These are phyloP conservation scores for Penicillium sp. DNA, from an alignment of 2,329 filamentous ascomycete species.

Conservation along the genomic window DNA sequence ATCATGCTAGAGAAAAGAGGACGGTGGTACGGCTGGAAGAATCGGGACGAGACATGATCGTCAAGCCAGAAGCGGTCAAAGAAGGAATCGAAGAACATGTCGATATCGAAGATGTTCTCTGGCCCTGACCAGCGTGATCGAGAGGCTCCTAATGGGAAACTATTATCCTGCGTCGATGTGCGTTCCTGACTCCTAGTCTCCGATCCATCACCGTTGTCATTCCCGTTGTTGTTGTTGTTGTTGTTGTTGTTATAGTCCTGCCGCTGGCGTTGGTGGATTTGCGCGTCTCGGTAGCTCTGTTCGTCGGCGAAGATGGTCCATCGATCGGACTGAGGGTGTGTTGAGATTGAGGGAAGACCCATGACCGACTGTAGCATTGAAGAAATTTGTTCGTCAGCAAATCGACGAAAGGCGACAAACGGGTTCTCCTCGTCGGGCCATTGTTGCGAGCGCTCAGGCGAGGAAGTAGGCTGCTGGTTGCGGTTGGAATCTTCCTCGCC, in stretches of 20 bases:
- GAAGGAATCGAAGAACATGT: constrained; percentile 43
- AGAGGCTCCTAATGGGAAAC: not conserved
- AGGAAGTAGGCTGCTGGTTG: constrained; percentile 18
- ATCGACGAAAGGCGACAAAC: constrained; percentile 65
- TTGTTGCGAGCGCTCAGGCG: constrained; percentile 24
- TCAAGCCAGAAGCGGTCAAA: constrained; percentile 40
- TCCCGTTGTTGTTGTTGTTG: constrained; percentile 14
- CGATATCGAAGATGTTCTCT: constrained; percentile 29
- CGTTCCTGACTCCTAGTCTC: constrained; percentile 11
- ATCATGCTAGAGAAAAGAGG: constrained; percentile 38
- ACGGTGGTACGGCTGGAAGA: constrained; percentile 34
- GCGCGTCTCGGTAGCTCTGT: constrained; percentile 30
- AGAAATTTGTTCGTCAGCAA: constrained; percentile 63
- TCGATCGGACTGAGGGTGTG: constrained; percentile 34
- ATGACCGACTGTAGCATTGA: constrained; percentile 59
- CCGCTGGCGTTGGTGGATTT: constrained; percentile 24
- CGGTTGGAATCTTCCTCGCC: constrained; percentile 28
- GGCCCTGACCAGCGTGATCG: constrained; percentile 23
- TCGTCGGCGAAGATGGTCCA: constrained; percentile 45
- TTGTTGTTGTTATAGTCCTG: constrained; percentile 10
- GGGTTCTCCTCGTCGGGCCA: constrained; percentile 54
- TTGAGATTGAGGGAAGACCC: constrained; percentile 46
- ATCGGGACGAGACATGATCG: constrained; percentile 35
- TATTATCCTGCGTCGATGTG: constrained; percentile 17
- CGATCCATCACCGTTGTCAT: constrained; percentile 7